These are phyloP conservation scores for Sarcodon sp. DNA, from an alignment of 768 basidiomycete genomes.

Conservation along the genomic window DNA sequence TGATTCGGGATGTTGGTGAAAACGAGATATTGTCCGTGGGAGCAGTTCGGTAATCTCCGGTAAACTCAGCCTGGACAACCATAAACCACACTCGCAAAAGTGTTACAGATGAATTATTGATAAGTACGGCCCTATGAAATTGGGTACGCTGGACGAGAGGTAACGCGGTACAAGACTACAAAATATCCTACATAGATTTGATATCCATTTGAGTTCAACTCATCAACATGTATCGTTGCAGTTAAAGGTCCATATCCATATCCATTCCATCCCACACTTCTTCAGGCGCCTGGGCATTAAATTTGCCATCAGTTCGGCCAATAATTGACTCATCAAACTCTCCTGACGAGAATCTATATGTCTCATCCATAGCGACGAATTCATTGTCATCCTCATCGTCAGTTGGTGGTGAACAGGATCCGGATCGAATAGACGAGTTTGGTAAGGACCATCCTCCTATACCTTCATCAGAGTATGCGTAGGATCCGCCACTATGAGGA, in stretches of 20 bases:
- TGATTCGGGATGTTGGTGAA: too few species aligned
- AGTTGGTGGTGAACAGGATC: slow-evolving; percentile 10
- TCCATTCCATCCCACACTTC: slow-evolving; percentile 34
- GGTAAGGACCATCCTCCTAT: slow-evolving; percentile 39
- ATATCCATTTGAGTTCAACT: neutral
- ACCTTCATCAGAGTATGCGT: slow-evolving; percentile 5
- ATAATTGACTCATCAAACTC: neutral
- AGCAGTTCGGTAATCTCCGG: too few species aligned
- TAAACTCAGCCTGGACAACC: too few species aligned
- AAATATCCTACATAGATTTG: too few species aligned
- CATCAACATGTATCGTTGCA: neutral
- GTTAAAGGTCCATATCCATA: slow-evolving; percentile 62
- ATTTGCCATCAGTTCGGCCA: slow-evolving; percentile 22
- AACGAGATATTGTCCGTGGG: too few species aligned
- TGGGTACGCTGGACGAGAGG: too few species aligned
- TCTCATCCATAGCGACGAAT: neutral
- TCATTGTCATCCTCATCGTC: neutral
- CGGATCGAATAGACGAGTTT: slow-evolving; percentile 31
- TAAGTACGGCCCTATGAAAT: too few species aligned
- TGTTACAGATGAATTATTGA: too few species aligned
- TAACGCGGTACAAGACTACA: too few species aligned
- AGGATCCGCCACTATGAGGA: too few species aligned
- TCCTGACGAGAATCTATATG: neutral
- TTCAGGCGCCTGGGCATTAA: slow-evolving; percentile 24
- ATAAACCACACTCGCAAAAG: too few species aligned